Evolutionary conservation across 768 basidiomycete genomes (phyloP), one percentile per base, ranked within the genome.

Genomic region (Lactarius vividus): DNA sequence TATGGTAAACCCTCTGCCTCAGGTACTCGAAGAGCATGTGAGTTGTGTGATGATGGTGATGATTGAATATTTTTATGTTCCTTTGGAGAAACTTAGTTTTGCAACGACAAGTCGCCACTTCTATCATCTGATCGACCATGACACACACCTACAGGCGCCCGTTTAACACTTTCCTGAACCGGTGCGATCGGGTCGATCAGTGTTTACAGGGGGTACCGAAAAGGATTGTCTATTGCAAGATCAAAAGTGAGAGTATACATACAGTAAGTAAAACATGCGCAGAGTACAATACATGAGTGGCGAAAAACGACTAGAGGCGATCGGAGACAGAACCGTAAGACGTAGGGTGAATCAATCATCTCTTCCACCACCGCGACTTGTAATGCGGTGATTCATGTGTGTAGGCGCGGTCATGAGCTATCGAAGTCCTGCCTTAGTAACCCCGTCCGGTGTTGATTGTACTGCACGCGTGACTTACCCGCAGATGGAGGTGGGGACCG

Each of bases 1-100:
- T 58, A 46, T 59, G 49, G 62, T 35, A 62, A 66, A 59, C 66
- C 66, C 66, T 67, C 26, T 67, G 57, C 66, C 66, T 55, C 37
- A 57, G 66, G 62, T 52, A 40, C 28, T 54, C 39, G 29, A 55
- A 44, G 57, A 35, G 18, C 59, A 39, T 40, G 60, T 6, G 58
- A 26, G 49, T 26, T 52, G 28, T 13, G 35, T 42, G 40, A 58
- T 26, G 54, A 63, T 59, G 37, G 23, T 16, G 13, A 11, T 28
- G 23, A 13, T 35, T 62, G 23, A 23, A 23, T 13, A 35, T 7
- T 18, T 56, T 56, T 33, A 23, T 15, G 11, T 49, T 52, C 37
- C 40, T 62, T 62, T 29, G 20, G 18, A 31, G 61, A n/a, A n/a
- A n/a, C n/a, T n/a, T 37, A 18, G 49, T 33, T 57, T 60, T 29